A percentile compares a stretch with the other conserved stretches of the same genome.
Evolutionary conservation across 805 yeast species (phyloP).

Genomic region (Allodekkera sacchari): DNA sequence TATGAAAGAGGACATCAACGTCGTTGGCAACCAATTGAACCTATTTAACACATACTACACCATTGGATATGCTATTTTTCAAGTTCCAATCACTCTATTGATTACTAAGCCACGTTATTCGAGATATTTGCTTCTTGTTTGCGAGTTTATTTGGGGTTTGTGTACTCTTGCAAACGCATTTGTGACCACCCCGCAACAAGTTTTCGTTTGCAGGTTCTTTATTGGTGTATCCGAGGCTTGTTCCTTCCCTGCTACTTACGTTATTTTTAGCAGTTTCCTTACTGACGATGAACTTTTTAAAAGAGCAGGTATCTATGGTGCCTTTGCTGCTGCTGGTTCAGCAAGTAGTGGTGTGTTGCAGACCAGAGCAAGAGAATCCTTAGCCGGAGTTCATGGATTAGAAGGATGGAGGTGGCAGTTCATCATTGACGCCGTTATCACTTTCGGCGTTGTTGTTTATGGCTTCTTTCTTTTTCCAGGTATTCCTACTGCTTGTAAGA

Average conservation of each 20-base stretch:
- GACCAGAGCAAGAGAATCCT: conserved; percentile 38
- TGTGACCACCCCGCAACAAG: conserved; percentile 35
- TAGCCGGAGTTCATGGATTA: conserved; percentile 45
- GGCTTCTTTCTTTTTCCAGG: conserved; percentile 57
- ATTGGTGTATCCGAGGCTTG: conserved; percentile 55
- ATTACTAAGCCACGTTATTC: conserved; percentile 40
- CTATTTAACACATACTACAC: conserved; percentile 20
- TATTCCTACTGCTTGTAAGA: conserved; percentile 24
- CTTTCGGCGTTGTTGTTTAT: conserved; percentile 49
- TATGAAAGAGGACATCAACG: conserved; percentile 40
- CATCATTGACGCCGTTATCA: conserved; percentile 54
- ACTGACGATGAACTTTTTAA: conserved; percentile 10
- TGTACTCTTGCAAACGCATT: conserved; percentile 30
- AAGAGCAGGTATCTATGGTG: conserved; percentile 14
- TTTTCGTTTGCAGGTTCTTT: conserved; percentile 51
- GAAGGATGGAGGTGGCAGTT: conserved; percentile 72
- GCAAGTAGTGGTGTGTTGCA: conserved; percentile 57
- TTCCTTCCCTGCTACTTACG: conserved; percentile 53
- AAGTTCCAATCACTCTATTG: conserved; percentile 50
- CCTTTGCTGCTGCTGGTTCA: conserved; percentile 28
- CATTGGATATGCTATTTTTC: conserved; percentile 49
- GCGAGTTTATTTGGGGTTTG: conserved; percentile 39
- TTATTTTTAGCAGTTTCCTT: conserved; percentile 21
- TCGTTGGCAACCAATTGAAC: conserved; percentile 16
- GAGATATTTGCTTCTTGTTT: conserved; percentile 38